A percentile compares a stretch with the other conserved stretches of the same genome.
phyloP scores from a whole-genome alignment of 495 filamentous ascomycete species.

The Aspergillus panamensis region DNA sequence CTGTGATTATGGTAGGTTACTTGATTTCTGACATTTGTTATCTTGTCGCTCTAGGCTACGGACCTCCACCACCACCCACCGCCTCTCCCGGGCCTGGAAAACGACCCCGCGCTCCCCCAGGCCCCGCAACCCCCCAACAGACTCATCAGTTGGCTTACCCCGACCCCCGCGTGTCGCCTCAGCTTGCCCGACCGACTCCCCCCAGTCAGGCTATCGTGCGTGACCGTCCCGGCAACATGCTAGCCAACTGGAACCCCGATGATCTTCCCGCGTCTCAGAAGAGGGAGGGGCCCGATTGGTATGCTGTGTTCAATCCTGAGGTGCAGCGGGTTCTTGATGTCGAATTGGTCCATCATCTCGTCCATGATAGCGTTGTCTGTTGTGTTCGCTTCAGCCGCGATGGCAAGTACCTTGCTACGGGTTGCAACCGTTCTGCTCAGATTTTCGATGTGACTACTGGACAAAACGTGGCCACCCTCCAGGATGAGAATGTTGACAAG shows the following conservation, averaged over 20 bases:
- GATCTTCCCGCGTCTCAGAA: constrained; percentile 77
- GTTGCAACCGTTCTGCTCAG: constrained; percentile 84
- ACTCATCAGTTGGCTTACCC: constrained; percentile 77
- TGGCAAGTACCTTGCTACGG: constrained; percentile 84
- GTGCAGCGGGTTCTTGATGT: constrained; percentile 82
- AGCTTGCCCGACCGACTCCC: constrained; percentile 78
- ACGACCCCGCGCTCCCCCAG: constrained; percentile 57
- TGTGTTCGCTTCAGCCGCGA: constrained; percentile 88
- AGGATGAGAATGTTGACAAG: constrained; percentile 79
- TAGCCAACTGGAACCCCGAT: constrained; percentile 85
- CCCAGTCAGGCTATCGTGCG: constrained; percentile 54
- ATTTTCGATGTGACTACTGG: constrained; percentile 83
- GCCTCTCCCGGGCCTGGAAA: constrained; percentile 84
- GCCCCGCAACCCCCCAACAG: constrained; percentile 87
- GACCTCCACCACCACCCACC: constrained; percentile 71
- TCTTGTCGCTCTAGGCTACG: constrained; percentile 48
- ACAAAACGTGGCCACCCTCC: constrained; percentile 71
- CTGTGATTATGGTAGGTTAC: constrained; percentile 19
- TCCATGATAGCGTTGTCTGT: constrained; percentile 86
- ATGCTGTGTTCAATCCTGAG: constrained; percentile 82
- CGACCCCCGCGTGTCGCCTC: constrained; percentile 77
- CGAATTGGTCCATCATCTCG: constrained; percentile 79
- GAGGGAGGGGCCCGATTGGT: constrained; percentile 82
- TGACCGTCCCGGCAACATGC: constrained; percentile 66
- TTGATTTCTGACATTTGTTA: constrained; percentile 29